Base-by-base conservation (phyloP, 331 rosid species). In the Saraca asoca region DNA sequence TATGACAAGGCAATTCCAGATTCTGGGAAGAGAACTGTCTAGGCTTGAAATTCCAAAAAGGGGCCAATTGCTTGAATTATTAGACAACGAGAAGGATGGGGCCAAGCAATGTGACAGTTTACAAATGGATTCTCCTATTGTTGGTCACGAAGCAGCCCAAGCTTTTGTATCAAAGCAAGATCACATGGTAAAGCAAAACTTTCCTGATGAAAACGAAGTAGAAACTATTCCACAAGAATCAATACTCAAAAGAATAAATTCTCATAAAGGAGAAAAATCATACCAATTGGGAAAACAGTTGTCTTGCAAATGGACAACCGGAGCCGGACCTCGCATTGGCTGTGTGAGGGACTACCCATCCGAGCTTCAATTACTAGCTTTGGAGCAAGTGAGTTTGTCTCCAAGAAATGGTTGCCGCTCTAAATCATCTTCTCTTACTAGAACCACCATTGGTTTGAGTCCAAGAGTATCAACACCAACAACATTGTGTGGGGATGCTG, bases 251-350 rank as follows among this genome's bases (percentile, higher is more conserved):
- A 81, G 96, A 82, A 90, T 94, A 7, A 86, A 81, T 70, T 94
- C 99, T 4, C 95, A 65, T 51, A 94, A 86, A 72, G 92, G 67
- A 77, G 81, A 73, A 78, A 77, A 80, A 65, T 90, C 97, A 55
- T 94, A 80, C 58, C 99, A 94, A 66, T 49, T 94, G 35, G 99
- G 99, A 60, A 94, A 87, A 66, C 96, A 94, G 64, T 67, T 94
- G 60, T 94, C 99, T 0, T 90, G 86, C 85, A 94, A 88, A 74
- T 94, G 99, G 99, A 94, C 99, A 35, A 90, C 99, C 0, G 99
- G 99, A 39, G 99, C 96, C 0, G 99, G 99, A 38, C 99, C 99
- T 0, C 89, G 99, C 45, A 94, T 94, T 4, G 87, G 99, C 5
- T 94, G 99, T 11, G 89, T 94, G 2, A 78, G 97, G 53, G 97